Evolutionary conservation across 805 yeast species (phyloP), one percentile per base, ranked within the genome.

Genomic region (Lachancea sp.): DNA sequence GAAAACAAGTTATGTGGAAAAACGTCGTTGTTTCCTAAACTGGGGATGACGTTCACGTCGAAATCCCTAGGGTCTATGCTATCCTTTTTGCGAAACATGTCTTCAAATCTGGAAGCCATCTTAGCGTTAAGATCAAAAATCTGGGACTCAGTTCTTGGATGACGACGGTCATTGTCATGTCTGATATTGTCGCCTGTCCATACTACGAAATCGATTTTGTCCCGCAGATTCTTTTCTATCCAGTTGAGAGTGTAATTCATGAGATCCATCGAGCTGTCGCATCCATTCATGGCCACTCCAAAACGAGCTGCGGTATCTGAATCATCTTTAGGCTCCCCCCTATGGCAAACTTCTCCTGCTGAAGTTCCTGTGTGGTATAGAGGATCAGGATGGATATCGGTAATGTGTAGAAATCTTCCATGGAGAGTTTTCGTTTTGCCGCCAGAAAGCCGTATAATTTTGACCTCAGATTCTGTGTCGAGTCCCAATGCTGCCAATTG

Each of bases 171-270:
- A 55, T 82, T 84, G 61, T 86, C 95, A 61, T 86, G 95, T 45
- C 95, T 72, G 38, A 85, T 77, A 55, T 86, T 87, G 64, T 87
- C 96, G 27, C 96, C 96, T 0, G 95, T 86, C 95, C 95, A 87
- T 12, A 87, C 75, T 11, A 87, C 81, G 63, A 87, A 87, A 61
- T 87, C 96, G 40, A 87, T 80, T 52, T 86, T 79, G 61, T 85
- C 93, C 49, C 71, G 76, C 48, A 87, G 61, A 48, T 85, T 79
- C 11, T 70, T 68, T 17, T 71, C 62, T 2, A 87, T 67, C 93
- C 95, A 87, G 26, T 72, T 60, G 44, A 87, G 64, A 0, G 95
- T 85, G 15, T 71, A 71, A 9, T 78, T 68, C 63, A 82, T 78
- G 40, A 87, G 62, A 1, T 65, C 63, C 59, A 79, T 61, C 2